Conservation (phyloP, 495 filamentous ascomycete species). For the Entonaema liquescens region DNA sequence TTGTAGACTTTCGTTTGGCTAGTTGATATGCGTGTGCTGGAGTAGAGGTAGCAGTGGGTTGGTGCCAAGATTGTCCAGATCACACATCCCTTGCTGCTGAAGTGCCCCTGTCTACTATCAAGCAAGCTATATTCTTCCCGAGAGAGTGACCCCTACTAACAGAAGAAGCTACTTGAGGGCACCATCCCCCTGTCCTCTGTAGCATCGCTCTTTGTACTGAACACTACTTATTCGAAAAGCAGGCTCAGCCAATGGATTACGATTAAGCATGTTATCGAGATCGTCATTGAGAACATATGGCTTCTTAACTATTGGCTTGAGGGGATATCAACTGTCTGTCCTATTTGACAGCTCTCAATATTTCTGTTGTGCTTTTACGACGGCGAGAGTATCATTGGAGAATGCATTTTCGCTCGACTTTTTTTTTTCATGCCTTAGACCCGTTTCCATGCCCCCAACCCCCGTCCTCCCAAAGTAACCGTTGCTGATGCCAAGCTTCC, state of each 20-base stretch:
- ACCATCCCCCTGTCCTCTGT: not conserved
- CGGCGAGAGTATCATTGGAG: constrained; percentile 21
- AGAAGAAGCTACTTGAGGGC: not conserved
- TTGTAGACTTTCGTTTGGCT: constrained; percentile 2
- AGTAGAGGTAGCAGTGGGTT: constrained; percentile 9
- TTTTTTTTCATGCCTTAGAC: constrained; percentile 23
- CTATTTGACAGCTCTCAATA: constrained; percentile 2
- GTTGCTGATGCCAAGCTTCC: constrained; percentile 38
- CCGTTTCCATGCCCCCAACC: constrained; percentile 16
- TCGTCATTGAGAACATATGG: not conserved
- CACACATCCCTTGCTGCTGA: constrained; percentile 18
- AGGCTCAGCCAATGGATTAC: not conserved
- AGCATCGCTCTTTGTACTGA: not conserved
- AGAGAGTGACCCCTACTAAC: not conserved
- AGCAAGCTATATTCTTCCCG: not conserved
- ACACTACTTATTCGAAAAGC: not conserved
- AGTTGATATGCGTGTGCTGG: constrained; percentile 13
- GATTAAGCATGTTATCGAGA: not conserved
- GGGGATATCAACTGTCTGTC: not conserved
- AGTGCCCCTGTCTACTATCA: not conserved
- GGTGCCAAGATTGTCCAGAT: constrained; percentile 31
- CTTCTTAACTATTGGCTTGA: not conserved
- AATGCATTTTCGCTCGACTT: constrained; percentile 28
- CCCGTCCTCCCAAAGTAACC: constrained; percentile 32
- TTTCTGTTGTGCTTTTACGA: constrained; percentile 1